Base-by-base conservation (phyloP, 2,329 filamentous ascomycete species). In the Microcyclosporella mali region DNA sequence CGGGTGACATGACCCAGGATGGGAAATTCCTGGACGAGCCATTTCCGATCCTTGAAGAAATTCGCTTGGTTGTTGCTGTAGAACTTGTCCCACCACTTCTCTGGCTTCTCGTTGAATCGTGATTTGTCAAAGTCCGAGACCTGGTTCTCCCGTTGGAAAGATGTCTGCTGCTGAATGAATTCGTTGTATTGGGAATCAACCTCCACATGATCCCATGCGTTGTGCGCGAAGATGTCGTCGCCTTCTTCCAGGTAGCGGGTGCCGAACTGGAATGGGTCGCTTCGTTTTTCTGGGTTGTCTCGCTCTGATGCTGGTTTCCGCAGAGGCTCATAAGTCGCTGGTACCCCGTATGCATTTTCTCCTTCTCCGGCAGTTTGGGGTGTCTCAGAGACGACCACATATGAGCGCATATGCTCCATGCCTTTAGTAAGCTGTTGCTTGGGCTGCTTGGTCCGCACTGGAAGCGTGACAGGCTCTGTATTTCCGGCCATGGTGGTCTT, bases 31-130 rank as follows among this genome's bases (percentile, higher is more conserved):
- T 97, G 90, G 52, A 85, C 84, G 25, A 98, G 71, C 92, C 92
- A 98, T 65, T 97, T 97, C 51, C 92, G 79, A 63, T 98, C 85
- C 69, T 98, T 98, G 79, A 98, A 98, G 69, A 98, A 98, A 62
- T 97, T 97, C 58, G 83, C 79, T 15, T 85, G 86, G 68, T 98
- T 97, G 70, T 97, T 95, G 69, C 92, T 89, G 73, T 98, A 98
- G 69, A 98, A 98, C 42, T 85, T 71, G 60, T 98, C 92, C 92
- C 92, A 98, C 87, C 88, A 97, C 66, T 88, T 94, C 49, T 87
- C 89, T 0, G 92, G 92, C 52, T 94, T 79, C 34, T 75, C 72
- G 64, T 95, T 97, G 73, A 95, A 95, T 75, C 73, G 71, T 82
- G 82, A 78, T 66, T 88, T 88, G 67, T 98, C 89, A 72, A 94